These are phyloP conservation scores for Urtica urens DNA, from an alignment of 306 rosid genomes.

Conservation along the genomic window DNA sequence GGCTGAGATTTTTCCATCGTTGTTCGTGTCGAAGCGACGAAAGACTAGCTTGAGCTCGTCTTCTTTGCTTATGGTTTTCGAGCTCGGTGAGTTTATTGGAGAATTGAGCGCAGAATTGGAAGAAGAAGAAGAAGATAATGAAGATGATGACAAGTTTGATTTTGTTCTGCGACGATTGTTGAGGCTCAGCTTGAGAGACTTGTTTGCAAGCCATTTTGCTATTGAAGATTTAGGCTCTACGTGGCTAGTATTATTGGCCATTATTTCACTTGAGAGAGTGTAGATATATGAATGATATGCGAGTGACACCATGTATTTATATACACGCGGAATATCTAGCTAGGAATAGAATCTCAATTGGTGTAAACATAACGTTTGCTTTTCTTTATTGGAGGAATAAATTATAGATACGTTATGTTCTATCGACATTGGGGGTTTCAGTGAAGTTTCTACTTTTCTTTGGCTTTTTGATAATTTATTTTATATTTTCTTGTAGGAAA, in stretches of 20 bases:
- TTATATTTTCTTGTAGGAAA: constrained; percentile 13
- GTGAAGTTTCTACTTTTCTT: constrained; percentile 18
- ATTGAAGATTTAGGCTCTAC: constrained; percentile 22
- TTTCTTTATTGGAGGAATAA: not conserved
- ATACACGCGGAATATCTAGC: too few species aligned
- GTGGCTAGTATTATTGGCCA: constrained; percentile 23
- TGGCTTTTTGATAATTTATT: not conserved
- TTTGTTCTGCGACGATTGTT: constrained; percentile 16
- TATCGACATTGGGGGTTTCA: constrained; percentile 10
- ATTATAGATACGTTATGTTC: not conserved
- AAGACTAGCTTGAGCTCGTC: constrained; percentile 40
- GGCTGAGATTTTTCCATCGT: constrained; percentile 61
- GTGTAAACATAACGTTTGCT: too few species aligned
- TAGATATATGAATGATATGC: not conserved
- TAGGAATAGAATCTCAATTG: too few species aligned
- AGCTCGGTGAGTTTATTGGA: constrained; percentile 15
- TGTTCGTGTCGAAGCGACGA: constrained; percentile 36
- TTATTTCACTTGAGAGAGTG: not conserved
- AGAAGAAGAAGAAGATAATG: not conserved
- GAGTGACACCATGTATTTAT: too few species aligned
- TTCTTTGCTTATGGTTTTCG: constrained; percentile 6
- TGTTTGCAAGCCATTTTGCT: constrained; percentile 52
- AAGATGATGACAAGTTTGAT: constrained; percentile 15
- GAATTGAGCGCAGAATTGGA: constrained; percentile 2
- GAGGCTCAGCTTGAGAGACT: constrained; percentile 25